A percentile compares a stretch with the other conserved stretches of the same genome.
Conservation (phyloP, 495 filamentous ascomycete genomes). For the Mytilinidion resinicola region DNA sequence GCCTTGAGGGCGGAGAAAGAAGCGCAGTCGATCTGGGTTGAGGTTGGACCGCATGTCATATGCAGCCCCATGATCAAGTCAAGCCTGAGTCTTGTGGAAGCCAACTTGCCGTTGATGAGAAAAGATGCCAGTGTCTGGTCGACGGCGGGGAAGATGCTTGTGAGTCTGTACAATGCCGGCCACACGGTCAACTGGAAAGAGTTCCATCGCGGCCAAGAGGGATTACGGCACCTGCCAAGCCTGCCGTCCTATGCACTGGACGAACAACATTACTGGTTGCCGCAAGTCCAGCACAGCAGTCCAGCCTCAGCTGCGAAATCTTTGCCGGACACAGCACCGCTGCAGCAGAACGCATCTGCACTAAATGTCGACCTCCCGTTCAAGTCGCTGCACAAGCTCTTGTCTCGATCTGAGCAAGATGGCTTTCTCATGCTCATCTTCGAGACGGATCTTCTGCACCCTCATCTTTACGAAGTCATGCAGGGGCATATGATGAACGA, state of each 20-base stretch:
- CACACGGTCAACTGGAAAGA: not conserved
- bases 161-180: not conserved
- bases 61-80: not conserved
- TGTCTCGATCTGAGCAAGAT: too few relatives aligned
- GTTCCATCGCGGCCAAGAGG: not conserved
- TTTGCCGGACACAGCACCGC: constrained; percentile 31
- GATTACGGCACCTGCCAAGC: not conserved
- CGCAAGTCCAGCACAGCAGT: too few relatives aligned
- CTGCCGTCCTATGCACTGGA: not conserved
- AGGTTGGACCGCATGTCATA: not conserved
- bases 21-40: not conserved
- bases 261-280: constrained; percentile 21
- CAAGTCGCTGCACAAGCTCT: too few relatives aligned
- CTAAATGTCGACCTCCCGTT: too few relatives aligned
- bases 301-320: constrained; percentile 19
- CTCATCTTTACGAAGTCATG: too few relatives aligned
- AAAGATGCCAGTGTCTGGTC: not conserved
- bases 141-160: not conserved
- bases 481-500: too few relatives aligned
- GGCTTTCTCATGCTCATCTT: too few relatives aligned
- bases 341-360: too few relatives aligned
- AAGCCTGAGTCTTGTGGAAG: not conserved
- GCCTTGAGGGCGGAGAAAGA: not conserved
- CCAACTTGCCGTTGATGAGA: not conserved
- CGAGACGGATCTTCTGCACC: too few relatives aligned